Conservation (phyloP, 1,284 basidiomycete species). For the Papiliotrema terrestris region DNA sequence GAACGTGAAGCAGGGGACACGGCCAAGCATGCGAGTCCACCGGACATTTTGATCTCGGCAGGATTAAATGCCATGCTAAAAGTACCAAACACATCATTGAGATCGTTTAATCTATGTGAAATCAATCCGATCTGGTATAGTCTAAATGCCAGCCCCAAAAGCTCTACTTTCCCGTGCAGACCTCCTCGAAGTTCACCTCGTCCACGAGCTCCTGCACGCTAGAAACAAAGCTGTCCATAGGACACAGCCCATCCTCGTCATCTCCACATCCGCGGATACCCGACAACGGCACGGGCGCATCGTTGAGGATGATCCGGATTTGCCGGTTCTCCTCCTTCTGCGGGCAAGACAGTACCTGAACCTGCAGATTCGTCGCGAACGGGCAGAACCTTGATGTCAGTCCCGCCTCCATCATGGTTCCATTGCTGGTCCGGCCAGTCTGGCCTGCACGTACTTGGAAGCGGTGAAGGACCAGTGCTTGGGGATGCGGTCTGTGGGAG, state of each 20-base stretch:
- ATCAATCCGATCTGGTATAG: no score
- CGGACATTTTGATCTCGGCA: no score
- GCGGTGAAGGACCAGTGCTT: constrained; percentile 51
- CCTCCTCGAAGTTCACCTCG: constrained; percentile 47
- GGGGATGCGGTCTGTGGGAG: constrained; percentile 69
- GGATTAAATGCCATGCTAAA: no score
- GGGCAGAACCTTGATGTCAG: constrained; percentile 41
- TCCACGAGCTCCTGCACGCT: constrained; percentile 54
- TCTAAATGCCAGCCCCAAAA: no score
- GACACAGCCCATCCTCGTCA: constrained; percentile 59
- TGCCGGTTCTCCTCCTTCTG: constrained; percentile 6
- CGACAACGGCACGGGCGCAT: constrained; percentile 62
- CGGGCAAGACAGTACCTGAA: constrained; percentile 59
- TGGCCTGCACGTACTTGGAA: constrained; percentile 31
- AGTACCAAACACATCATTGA: no score
- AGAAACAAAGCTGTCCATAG: constrained; percentile 55
- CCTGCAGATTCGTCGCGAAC: constrained; percentile 59
- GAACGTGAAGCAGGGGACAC: no score
- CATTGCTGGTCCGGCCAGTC: no score
- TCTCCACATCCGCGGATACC: constrained; percentile 57
- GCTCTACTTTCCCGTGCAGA: constrained; percentile 21
- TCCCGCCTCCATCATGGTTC: no score
- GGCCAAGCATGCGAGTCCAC: no score
- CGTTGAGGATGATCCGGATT: constrained; percentile 56
- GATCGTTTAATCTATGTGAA: no score